Conservation (phyloP, 2,329 filamentous ascomycete species). For the Nothophoma quercina region DNA sequence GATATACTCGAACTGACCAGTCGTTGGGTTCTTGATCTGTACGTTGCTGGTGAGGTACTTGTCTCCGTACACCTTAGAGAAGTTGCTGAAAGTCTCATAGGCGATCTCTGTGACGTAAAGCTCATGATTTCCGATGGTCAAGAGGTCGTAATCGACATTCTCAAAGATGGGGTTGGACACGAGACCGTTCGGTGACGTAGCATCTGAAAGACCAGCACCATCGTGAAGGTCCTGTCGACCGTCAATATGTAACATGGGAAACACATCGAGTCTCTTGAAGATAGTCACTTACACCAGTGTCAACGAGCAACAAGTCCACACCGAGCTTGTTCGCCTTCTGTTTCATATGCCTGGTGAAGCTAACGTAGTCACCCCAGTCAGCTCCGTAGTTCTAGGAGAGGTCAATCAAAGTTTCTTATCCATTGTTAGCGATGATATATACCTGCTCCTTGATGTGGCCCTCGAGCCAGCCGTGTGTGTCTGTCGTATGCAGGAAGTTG, state of each 20-base stretch:
- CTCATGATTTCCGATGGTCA: constrained; percentile 70
- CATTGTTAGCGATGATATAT: background rate
- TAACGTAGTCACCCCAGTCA: constrained; percentile 72
- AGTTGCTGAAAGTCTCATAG: constrained; percentile 67
- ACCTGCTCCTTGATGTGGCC: constrained; percentile 65
- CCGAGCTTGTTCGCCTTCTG: constrained; percentile 63
- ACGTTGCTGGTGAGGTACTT: constrained; percentile 63
- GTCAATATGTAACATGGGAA: background rate
- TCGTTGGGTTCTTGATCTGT: constrained; percentile 56
- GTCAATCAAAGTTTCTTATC: background rate
- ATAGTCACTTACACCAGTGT: constrained; percentile 60
- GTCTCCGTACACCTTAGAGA: constrained; percentile 65
- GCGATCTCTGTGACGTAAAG: constrained; percentile 69
- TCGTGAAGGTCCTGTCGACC: constrained; percentile 66
- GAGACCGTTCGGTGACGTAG: constrained; percentile 64
- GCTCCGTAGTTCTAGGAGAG: constrained; percentile 64
- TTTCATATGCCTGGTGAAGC: constrained; percentile 67
- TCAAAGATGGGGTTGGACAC: constrained; percentile 63
- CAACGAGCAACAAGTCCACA: constrained; percentile 67
- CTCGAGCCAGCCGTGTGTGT: constrained; percentile 69
- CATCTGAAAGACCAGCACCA: constrained; percentile 69
- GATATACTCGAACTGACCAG: constrained; percentile 55
- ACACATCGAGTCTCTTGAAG: no score
- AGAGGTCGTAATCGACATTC: constrained; percentile 61
- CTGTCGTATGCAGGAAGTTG: constrained; percentile 72